Conservation (phyloP, 129 eudicot species). For the Sambucus nigra region DNA sequence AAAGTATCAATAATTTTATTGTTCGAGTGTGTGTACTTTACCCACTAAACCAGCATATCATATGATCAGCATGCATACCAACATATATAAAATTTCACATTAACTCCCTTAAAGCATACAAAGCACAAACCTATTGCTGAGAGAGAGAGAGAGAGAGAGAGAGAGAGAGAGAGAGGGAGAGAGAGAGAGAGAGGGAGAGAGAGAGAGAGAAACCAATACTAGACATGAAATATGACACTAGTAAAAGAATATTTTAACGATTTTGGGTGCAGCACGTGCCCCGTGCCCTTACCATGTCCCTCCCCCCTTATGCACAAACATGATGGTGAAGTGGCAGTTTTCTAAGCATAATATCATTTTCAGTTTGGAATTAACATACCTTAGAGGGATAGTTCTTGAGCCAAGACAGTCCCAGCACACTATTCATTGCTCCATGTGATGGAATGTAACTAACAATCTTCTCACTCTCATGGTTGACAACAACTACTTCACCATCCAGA, state of each 20-base stretch:
- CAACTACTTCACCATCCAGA: slow-evolving; percentile 88
- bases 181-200: too few relatives aligned
- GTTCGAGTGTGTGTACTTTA: too few relatives aligned
- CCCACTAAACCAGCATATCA: too few relatives aligned
- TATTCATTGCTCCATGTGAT: slow-evolving; percentile 72
- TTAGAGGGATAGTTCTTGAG: slow-evolving; percentile 79
- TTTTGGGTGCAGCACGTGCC: too few relatives aligned
- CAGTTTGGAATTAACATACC: slow-evolving; percentile 35
- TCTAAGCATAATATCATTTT: not conserved
- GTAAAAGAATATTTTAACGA: not conserved
- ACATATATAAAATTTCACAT: not conserved
- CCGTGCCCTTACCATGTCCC: too few relatives aligned
- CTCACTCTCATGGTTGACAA: slow-evolving; percentile 80
- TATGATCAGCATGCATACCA: not conserved
- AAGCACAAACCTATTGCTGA: too few relatives aligned
- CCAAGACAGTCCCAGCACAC: slow-evolving; percentile 92
- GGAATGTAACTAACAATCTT: slow-evolving; percentile 63
- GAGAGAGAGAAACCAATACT: too few relatives aligned
- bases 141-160: too few relatives aligned
- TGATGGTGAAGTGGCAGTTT: not conserved
- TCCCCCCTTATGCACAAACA: not conserved
- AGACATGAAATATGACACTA: too few relatives aligned
- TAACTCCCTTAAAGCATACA: too few relatives aligned
- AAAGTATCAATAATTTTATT: too few relatives aligned
- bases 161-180: too few relatives aligned